phyloP scores from a whole-genome alignment of 2,329 filamentous ascomycete genomes.

The Fonsecaea monophora region DNA sequence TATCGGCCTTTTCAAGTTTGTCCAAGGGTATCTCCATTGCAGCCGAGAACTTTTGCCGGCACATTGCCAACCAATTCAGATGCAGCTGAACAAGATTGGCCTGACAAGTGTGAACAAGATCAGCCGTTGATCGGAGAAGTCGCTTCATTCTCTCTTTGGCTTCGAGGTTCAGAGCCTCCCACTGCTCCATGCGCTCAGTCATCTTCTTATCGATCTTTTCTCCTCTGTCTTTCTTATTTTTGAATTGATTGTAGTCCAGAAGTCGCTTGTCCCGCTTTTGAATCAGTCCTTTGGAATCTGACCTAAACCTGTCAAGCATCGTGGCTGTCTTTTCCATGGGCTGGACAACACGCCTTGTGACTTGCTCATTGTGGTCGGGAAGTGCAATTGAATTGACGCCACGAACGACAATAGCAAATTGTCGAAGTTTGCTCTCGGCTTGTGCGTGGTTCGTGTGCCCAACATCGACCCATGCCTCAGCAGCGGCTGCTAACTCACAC shows the following conservation, averaged over 20 bases:
- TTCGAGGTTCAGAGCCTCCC: slow-evolving; percentile 88
- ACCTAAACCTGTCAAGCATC: slow-evolving; percentile 38
- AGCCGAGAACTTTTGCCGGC: slow-evolving; percentile 64
- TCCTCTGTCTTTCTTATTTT: slow-evolving; percentile 76
- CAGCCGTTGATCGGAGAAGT: slow-evolving; percentile 80
- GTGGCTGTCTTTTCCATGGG: slow-evolving; percentile 27
- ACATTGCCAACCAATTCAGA: slow-evolving; percentile 79
- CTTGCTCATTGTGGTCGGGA: slow-evolving; percentile 73
- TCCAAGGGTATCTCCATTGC: slow-evolving; percentile 74
- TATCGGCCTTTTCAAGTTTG: slow-evolving; percentile 72
- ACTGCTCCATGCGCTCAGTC: slow-evolving; percentile 83
- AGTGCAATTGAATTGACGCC: slow-evolving; percentile 84
- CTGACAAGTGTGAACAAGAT: slow-evolving; percentile 81
- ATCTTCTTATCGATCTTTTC: slow-evolving; percentile 89
- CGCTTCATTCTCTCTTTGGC: slow-evolving; percentile 90
- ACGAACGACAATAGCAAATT: slow-evolving; percentile 83
- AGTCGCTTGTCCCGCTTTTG: slow-evolving; percentile 94
- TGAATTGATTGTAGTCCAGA: slow-evolving; percentile 82
- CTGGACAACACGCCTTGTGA: slow-evolving; percentile 44
- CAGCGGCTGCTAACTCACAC: slow-evolving; percentile 77
- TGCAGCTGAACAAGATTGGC: slow-evolving; percentile 86
- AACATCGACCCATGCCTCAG: slow-evolving; percentile 79
- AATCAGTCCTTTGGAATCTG: slow-evolving; percentile 78
- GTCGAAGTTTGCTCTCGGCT: slow-evolving; percentile 91
- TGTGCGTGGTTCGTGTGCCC: slow-evolving; percentile 76